phyloP scores from a whole-genome alignment of 768 basidiomycete species.

The Termitomyces sp. region DNA sequence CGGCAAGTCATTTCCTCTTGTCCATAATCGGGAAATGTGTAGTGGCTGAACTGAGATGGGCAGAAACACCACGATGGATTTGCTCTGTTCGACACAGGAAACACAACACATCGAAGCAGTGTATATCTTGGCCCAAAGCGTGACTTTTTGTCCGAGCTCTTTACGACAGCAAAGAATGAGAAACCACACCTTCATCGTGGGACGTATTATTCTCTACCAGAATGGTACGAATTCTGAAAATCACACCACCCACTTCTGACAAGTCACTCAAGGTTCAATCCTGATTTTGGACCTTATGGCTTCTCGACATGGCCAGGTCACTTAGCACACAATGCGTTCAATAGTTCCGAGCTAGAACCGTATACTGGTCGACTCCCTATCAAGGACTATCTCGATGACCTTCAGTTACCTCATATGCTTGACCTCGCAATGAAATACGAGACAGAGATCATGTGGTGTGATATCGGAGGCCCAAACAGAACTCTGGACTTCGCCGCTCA shows the following conservation, averaged over 20 bases:
- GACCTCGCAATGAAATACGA: constrained; percentile 44
- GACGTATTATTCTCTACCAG: constrained; percentile 55
- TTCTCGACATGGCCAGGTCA: constrained; percentile 51
- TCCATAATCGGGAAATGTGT: background rate
- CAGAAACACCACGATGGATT: constrained; percentile 67
- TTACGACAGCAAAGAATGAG: constrained; percentile 45
- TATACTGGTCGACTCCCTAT: constrained; percentile 52
- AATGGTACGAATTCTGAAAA: constrained; percentile 34
- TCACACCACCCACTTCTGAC: background rate
- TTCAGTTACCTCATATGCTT: constrained; percentile 50
- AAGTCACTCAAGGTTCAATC: constrained; percentile 43
- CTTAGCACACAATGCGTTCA: constrained; percentile 49
- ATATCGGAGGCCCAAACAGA: constrained; percentile 50
- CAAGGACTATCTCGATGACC: constrained; percentile 46
- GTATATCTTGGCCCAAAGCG: constrained; percentile 46
- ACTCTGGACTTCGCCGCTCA: constrained; percentile 41
- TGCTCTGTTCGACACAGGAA: constrained; percentile 50
- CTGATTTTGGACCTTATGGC: constrained; percentile 49
- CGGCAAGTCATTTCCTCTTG: constrained; percentile 26
- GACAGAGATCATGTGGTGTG: constrained; percentile 62
- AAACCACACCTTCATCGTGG: constrained; percentile 52
- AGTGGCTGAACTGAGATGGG: background rate
- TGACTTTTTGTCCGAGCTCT: constrained; percentile 48
- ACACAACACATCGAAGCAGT: constrained; percentile 49
- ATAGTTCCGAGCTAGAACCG: constrained; percentile 43